Evolutionary conservation across 208 protist species (phyloP).

Genomic region (Crithidia sp.): DNA sequence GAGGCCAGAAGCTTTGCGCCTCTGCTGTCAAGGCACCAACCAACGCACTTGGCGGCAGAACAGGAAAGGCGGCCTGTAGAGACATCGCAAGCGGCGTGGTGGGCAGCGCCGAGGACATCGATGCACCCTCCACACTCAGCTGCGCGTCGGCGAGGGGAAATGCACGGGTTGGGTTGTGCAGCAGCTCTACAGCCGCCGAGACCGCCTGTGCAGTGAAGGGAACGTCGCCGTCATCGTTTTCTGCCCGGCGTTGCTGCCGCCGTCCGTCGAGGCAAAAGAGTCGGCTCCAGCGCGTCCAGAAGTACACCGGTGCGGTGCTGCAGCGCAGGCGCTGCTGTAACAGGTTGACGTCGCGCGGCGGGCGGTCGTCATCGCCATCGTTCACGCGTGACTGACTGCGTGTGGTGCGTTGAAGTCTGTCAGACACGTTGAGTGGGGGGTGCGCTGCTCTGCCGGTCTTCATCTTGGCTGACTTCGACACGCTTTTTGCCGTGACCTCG

Average conservation of each 20-base stretch:
- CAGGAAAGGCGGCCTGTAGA: constrained; percentile 20
- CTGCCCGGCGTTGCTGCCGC: not conserved
- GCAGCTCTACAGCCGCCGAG: not conserved
- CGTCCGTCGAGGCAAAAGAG: constrained; percentile 11
- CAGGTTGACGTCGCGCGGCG: not conserved
- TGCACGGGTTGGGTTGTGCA: constrained; percentile 7
- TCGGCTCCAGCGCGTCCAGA: constrained; percentile 29
- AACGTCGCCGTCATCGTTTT: not conserved
- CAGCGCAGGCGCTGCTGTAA: constrained; percentile 17
- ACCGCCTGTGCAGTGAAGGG: not conserved
- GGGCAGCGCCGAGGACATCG: not conserved
- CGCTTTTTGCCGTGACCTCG: no score
- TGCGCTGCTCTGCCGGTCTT: not conserved
- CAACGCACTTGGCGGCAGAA: constrained; percentile 3
- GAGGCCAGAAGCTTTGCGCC: constrained; percentile 4
- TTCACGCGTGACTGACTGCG: not conserved
- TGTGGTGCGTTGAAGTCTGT: not conserved
- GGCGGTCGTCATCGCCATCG: not conserved
- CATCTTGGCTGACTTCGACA: not conserved
- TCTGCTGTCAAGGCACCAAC: constrained; percentile 8
- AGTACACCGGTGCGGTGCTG: constrained; percentile 29
- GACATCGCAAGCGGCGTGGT: constrained; percentile 5
- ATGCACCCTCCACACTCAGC: not conserved
- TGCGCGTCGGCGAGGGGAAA: not conserved
- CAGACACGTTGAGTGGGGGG: no score